A percentile compares a stretch with the other conserved stretches of the same genome.
Conservation (phyloP, 2,329 filamentous ascomycete species). For the Gliomastix tumulicola region DNA sequence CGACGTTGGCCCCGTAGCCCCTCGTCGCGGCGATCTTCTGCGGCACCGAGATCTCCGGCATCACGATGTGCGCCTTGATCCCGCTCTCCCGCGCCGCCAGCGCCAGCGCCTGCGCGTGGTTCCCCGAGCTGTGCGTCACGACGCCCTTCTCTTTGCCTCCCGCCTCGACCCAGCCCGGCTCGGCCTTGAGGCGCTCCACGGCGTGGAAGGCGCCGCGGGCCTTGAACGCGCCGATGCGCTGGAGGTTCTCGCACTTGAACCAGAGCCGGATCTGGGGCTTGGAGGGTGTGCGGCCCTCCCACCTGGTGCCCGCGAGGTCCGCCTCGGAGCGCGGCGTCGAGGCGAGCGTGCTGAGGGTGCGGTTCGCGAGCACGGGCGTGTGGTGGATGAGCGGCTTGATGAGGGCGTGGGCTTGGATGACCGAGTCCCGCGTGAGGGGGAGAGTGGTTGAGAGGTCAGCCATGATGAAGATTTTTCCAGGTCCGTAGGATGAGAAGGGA, state of each 20-base stretch:
- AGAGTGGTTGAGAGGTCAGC: conserved; percentile 45
- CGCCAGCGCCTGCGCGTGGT: conserved; percentile 89
- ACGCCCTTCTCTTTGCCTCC: conserved; percentile 62
- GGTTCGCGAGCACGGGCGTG: conserved; percentile 77
- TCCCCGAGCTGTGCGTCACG: conserved; percentile 86
- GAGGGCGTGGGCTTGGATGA: conserved; percentile 63
- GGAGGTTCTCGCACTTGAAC: conserved; percentile 95
- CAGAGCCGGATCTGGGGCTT: conserved; percentile 65
- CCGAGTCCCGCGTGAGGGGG: conserved; percentile 65
- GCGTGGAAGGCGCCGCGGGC: conserved; percentile 86
- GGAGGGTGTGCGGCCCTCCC: conserved; percentile 49
- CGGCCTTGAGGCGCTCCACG: conserved; percentile 58
- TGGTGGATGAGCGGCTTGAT: conserved; percentile 72
- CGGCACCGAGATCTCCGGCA: conserved; percentile 80
- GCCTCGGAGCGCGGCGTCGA: conserved; percentile 57
- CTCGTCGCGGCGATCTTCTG: conserved; percentile 80
- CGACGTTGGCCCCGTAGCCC: conserved; percentile 68
- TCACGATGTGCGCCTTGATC: conserved; percentile 82
- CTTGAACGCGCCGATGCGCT: conserved; percentile 90
- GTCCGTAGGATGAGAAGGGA: too few relatives aligned
- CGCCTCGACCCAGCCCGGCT: conserved; percentile 53
- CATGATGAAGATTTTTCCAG: conserved; percentile 25
- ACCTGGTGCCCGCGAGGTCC: conserved; percentile 48
- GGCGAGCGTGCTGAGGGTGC: conserved; percentile 66
- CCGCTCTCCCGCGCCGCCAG: conserved; percentile 69